These are phyloP conservation scores for Penicillium alfredii DNA, from an alignment of 495 filamentous ascomycete species.

Conservation along the genomic window DNA sequence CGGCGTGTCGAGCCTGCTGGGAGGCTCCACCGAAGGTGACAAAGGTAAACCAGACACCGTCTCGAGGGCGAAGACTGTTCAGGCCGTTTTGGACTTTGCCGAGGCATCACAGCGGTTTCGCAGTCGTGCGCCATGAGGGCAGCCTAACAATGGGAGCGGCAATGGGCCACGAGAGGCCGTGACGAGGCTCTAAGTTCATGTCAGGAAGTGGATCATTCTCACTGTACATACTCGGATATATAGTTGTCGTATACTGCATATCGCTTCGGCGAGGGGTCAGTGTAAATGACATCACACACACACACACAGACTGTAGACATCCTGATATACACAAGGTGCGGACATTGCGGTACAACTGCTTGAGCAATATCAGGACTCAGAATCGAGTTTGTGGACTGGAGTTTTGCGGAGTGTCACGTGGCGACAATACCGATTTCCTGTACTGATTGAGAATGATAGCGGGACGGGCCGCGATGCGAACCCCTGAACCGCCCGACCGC, in stretches of 20 bases:
- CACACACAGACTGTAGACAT: no score
- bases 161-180: slow-evolving; percentile 17
- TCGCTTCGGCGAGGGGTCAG: slow-evolving; percentile 1
- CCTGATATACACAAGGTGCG: no score
- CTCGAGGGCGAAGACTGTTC: slow-evolving; percentile 11
- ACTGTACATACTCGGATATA: slow-evolving; percentile 12
- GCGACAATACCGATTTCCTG: no score
- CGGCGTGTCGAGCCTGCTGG: slow-evolving; percentile 12
- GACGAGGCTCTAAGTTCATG: slow-evolving; percentile 18
- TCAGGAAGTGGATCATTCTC: slow-evolving; percentile 10
- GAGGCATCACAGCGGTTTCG: slow-evolving; percentile 20
- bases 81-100: slow-evolving; percentile 21
- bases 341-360: no score
- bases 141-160: slow-evolving; percentile 11
- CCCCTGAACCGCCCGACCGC: no score
- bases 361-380: no score
- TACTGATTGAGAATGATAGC: no score
- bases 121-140: slow-evolving; percentile 4
- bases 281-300: no score
- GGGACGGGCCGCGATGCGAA: slow-evolving; percentile 22
- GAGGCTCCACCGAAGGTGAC: slow-evolving; percentile 18
- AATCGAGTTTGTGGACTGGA: no score
- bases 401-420: no score
- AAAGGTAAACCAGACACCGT: slow-evolving; percentile 11
- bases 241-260: slow-evolving; percentile 10